These are phyloP conservation scores for Quercus lobata DNA, from an alignment of 331 rosid genomes.

Conservation along the genomic window DNA sequence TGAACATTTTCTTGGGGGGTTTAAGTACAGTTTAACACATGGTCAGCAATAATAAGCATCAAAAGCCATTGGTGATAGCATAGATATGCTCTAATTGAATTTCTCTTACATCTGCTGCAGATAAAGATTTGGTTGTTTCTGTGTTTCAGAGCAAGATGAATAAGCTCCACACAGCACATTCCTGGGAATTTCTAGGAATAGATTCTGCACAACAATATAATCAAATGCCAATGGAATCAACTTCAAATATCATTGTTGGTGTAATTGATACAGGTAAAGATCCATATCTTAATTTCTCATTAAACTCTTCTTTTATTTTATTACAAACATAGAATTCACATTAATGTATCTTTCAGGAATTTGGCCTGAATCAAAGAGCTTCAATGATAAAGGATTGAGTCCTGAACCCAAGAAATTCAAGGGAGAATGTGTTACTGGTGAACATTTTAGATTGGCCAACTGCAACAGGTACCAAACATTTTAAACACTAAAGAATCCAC, in stretches of 20 bases:
- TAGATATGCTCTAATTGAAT: not conserved
- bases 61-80: not conserved
- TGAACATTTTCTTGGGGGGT: not conserved
- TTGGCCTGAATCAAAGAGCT: slow-evolving; percentile 81
- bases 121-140: slow-evolving; percentile 38
- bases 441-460: slow-evolving; percentile 54
- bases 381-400: slow-evolving; percentile 59
- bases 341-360: slow-evolving; percentile 35
- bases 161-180: slow-evolving; percentile 55
- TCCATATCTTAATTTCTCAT: not conserved
- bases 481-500: not conserved
- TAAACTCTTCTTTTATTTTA: not conserved
- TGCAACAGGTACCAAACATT: slow-evolving; percentile 52
- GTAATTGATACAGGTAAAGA: slow-evolving; percentile 61
- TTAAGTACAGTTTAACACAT: not conserved
- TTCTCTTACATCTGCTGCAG: slow-evolving; percentile 33
- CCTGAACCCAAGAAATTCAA: slow-evolving; percentile 58
- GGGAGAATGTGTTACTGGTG: slow-evolving; percentile 63
- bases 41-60: not conserved
- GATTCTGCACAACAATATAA: slow-evolving; percentile 25
- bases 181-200: slow-evolving; percentile 66
- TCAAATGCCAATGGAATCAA: slow-evolving; percentile 21
- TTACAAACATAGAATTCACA: not conserved
- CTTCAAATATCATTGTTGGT: slow-evolving; percentile 54
- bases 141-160: slow-evolving; percentile 67